These are phyloP conservation scores for Lablab purpureus DNA, from an alignment of 306 rosid species.

Conservation along the genomic window DNA sequence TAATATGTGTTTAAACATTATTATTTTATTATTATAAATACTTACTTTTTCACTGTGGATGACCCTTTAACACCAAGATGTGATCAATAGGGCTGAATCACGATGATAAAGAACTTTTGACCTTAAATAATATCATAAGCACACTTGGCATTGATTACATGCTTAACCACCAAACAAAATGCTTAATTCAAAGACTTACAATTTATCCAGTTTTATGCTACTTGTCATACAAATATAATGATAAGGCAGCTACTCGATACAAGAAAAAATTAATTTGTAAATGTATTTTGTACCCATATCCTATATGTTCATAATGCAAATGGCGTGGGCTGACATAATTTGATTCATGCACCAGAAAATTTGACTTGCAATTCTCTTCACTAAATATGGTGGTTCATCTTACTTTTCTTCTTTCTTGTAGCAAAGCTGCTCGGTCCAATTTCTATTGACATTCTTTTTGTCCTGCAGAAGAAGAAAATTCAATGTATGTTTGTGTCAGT, in stretches of 20 bases:
- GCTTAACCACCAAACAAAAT: too few species aligned
- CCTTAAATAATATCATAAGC: too few species aligned
- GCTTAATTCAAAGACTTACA: background rate
- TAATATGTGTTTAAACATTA: too few species aligned
- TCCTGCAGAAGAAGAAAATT: constrained; percentile 56
- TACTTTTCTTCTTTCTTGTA: constrained; percentile 89
- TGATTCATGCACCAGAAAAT: constrained; percentile 8
- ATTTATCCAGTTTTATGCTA: constrained; percentile 8
- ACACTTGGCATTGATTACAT: too few species aligned
- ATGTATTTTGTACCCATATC: constrained; percentile 2
- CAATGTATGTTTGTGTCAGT: constrained; percentile 2
- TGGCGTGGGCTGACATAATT: constrained; percentile 22
- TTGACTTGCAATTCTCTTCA: constrained; percentile 31
- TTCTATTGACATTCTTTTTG: constrained; percentile 86
- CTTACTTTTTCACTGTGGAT: too few species aligned
- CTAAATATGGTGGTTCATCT: constrained; percentile 42
- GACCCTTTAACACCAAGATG: too few species aligned
- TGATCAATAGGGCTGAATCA: too few species aligned
- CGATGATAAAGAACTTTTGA: too few species aligned
- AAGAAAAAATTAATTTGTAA: constrained; percentile 33
- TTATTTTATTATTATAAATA: too few species aligned
- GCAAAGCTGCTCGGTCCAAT: constrained; percentile 94
- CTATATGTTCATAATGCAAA: constrained; percentile 18
- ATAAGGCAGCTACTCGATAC: constrained; percentile 7
- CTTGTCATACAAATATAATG: constrained; percentile 16